Evolutionary conservation across 2,329 filamentous ascomycete species (phyloP), one percentile per base, ranked within the genome.

Genomic region (Thelonectria olida): DNA sequence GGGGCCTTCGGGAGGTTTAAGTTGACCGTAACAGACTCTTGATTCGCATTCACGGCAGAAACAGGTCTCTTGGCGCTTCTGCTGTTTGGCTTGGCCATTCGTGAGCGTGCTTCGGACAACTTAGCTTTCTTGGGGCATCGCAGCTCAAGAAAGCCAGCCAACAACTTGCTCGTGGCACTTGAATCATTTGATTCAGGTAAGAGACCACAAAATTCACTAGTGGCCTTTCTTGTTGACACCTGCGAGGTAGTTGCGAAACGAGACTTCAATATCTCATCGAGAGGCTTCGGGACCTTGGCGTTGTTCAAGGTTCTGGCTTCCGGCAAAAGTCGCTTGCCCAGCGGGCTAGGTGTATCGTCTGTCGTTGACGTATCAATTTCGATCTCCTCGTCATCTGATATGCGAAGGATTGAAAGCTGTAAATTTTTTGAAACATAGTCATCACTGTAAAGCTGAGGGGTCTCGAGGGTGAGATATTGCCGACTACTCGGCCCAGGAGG

Each of bases 111-210:
- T 9, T 36, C 28, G 19, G 34, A 22, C 1, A 59, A 31, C 17
- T 68, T 69, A 5, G 39, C 42, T n/a, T 57, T 70, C 28, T 77
- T 76, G 0, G 68, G 58, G n/a, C 63, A 66, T 7, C 72, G 69
- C 6, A 79, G 64, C 9, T 75, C 62, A 55, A 79, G 72, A 27
- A 77, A 79, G 12, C 62, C 68, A 2, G 64, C 65, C 2, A 79
- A 54, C 2, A 79, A 63, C 22, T 58, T 73, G 5, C 66, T 66
- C 2, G 75, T 73, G 2, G 71, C 67, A 22, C 64, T 65, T 7
- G 63, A 31, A 19, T 73, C 68, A 12, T 42, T 51, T 2, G 58
- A 56, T 6, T 41, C 27, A 2, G 69, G 62, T 6, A 74, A 54
- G 1, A 70, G 23, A 19, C 9, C 31, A 3, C 31, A 15, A 8